Evolutionary conservation across 306 rosid species (phyloP).

Genomic region (Gynostemma pentaphyllum): DNA sequence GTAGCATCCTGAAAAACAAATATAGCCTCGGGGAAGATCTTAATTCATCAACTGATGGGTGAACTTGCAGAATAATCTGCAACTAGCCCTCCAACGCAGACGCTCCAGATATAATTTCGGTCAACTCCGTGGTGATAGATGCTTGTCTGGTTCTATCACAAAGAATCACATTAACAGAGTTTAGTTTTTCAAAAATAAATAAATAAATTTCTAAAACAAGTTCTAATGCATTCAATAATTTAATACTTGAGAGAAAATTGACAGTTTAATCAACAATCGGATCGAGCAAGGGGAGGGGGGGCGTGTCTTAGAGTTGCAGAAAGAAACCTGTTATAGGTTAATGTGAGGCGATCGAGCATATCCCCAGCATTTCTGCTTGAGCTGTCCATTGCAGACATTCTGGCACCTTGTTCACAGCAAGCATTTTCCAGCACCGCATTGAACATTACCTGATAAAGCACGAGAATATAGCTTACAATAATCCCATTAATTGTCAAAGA

Average conservation of each 20-base stretch:
- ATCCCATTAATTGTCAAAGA: neutral
- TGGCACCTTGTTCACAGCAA: constrained; percentile 98
- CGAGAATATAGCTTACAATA: neutral
- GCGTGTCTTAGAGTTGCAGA: constrained; percentile 8
- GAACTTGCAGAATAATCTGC: constrained; percentile 14
- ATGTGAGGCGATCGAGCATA: constrained; percentile 97
- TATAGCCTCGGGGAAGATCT: constrained; percentile 23
- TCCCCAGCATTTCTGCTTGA: constrained; percentile 99
- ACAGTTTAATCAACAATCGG: too few species aligned
- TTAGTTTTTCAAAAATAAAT: constrained; percentile 13
- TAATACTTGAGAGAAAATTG: too few species aligned
- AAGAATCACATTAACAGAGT: constrained; percentile 16
- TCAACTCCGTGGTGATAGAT: constrained; percentile 92
- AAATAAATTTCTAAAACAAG: neutral
- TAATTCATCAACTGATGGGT: constrained; percentile 32
- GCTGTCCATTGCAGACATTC: constrained; percentile 99
- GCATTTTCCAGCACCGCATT: constrained; percentile 96
- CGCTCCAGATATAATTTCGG: constrained; percentile 98
- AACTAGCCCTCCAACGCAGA: constrained; percentile 67
- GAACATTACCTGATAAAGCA: constrained; percentile 58
- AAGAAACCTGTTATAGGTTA: constrained; percentile 75
- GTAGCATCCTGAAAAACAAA: constrained; percentile 29
- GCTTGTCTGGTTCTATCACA: constrained; percentile 93
- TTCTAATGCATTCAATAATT: too few species aligned
- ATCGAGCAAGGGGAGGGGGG: too few species aligned